Base-by-base conservation (phyloP, 129 eudicot genomes). In the Centrapalus pauciflorus region DNA sequence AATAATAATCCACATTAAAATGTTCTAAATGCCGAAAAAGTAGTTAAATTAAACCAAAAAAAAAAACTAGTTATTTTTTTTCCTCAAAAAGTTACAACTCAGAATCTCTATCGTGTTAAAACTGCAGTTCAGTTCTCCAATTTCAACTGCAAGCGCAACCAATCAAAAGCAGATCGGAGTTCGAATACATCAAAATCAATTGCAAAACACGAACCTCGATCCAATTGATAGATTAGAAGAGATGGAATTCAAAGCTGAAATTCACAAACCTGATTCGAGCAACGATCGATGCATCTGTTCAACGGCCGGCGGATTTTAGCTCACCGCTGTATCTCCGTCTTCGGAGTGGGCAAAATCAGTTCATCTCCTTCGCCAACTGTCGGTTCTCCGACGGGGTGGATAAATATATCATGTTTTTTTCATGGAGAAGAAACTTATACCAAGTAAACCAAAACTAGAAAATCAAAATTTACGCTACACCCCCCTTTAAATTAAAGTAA, bases 281-380 rank as follows among this genome's bases (percentile, higher is more conserved):
- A 75, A 48, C 32, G 69, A 74, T 59, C 59, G 79, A 33, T 57
- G 68, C 79, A 67, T 75, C 54, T 52, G 9, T 26, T 21, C 51
- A 60, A 21, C 58, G 66, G 35, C 59, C 45, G 74, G 57, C 45
- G 74, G 57, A 56, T 12, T 55, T 24, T 33, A 37, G 30, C 3
- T 54, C 55, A 40, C 16, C 58, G 73, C 0, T 33, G 61, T 20
- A 66, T 20, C 49, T 66, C 61, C 72, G 72, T 33, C 62, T 49
- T 32, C 21, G 48, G 60, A 28, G 58, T 34, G 52, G 37, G 20
- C 25, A 27, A 64, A 24, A 17, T 46, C 27, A 27, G 23, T 20
- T 38, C 33, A 12, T 25, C 14, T 20, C 20, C 4, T 3, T 4
- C 5, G 24, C 35, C 55, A 40, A 40, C 55, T 24, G 25, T 43